A percentile compares a stretch with the other conserved stretches of the same genome.
Evolutionary conservation across 768 basidiomycete species (phyloP).

Genomic region (Boletus barrowsii): DNA sequence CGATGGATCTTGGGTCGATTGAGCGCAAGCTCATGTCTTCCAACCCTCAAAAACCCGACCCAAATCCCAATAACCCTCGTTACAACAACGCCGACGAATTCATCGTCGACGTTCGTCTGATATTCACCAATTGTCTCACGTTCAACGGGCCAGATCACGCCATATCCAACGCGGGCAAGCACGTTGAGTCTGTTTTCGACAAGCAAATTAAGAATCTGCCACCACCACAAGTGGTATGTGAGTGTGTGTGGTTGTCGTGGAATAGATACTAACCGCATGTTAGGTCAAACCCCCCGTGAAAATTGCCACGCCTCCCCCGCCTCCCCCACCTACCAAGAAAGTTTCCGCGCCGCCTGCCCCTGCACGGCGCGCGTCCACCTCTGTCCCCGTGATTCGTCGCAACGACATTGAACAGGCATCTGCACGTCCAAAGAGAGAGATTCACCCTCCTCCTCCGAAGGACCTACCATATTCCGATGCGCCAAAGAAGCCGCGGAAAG

Average conservation of each 20-base stretch:
- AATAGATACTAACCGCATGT: conserved; percentile 12
- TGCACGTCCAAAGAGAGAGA: conserved; percentile 94
- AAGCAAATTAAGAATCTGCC: conserved; percentile 86
- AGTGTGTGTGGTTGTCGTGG: conserved; percentile 17
- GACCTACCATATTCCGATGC: conserved; percentile 81
- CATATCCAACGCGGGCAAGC: conserved; percentile 75
- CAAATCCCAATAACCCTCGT: conserved; percentile 66
- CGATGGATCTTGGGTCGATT: conserved; percentile 93
- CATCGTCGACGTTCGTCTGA: conserved; percentile 76
- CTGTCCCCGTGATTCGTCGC: conserved; percentile 80
- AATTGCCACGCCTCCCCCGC: conserved; percentile 34
- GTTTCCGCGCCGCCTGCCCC: conserved; percentile 38
- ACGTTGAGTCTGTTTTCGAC: conserved; percentile 81
- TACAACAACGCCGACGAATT: conserved; percentile 81
- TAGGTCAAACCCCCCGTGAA: conserved; percentile 47
- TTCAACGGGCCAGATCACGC: conserved; percentile 94
- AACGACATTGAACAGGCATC: conserved; percentile 54
- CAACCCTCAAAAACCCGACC: conserved; percentile 74
- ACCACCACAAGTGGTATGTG: conserved; percentile 65
- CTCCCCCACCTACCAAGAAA: conserved; percentile 34
- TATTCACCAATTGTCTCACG: conserved; percentile 82
- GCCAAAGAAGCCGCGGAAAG: conserved; percentile 65
- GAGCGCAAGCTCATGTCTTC: conserved; percentile 83
- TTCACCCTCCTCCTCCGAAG: conserved; percentile 73
- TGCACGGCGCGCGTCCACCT: conserved; percentile 71